These are phyloP conservation scores for Endoconidiophora polonica DNA, from an alignment of 2,329 filamentous ascomycete genomes.

Conservation along the genomic window DNA sequence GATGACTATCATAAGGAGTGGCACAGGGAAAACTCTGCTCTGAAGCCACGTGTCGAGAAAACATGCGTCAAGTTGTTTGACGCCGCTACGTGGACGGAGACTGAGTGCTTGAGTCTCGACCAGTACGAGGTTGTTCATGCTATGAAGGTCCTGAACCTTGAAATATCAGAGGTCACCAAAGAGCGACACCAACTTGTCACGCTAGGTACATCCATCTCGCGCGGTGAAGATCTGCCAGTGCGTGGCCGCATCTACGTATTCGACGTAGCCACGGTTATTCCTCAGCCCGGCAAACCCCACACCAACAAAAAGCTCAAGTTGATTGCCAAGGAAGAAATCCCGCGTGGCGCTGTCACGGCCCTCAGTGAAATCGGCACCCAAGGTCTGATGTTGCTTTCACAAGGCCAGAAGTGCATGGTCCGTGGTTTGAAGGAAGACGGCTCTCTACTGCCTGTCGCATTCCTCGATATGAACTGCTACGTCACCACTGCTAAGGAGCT, in stretches of 20 bases:
- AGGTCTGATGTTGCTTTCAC: constrained; percentile 74
- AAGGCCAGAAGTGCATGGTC: constrained; percentile 96
- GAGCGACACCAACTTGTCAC: constrained; percentile 68
- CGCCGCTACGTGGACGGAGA: constrained; percentile 57
- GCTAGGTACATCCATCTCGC: constrained; percentile 71
- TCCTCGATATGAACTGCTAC: constrained; percentile 94
- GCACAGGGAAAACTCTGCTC: constrained; percentile 48
- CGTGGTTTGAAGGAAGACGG: constrained; percentile 90
- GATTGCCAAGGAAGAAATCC: constrained; percentile 74
- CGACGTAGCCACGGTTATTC: constrained; percentile 81
- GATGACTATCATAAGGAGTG: constrained; percentile 72
- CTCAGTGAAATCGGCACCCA: constrained; percentile 72
- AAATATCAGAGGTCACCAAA: constrained; percentile 80
- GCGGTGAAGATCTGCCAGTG: constrained; percentile 78
- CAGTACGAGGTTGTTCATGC: constrained; percentile 62
- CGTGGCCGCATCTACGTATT: constrained; percentile 79
- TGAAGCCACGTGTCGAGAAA: constrained; percentile 51
- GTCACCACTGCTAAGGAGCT: constrained; percentile 75
- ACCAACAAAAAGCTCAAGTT: constrained; percentile 75
- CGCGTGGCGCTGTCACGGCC: constrained; percentile 79
- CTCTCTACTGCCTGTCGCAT: constrained; percentile 79
- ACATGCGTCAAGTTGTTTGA: constrained; percentile 66
- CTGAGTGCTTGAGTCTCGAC: constrained; percentile 61
- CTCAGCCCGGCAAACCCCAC: constrained; percentile 69
- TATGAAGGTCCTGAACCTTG: constrained; percentile 68